These are phyloP conservation scores for Heterobasidion irregulare DNA, from an alignment of 1,284 basidiomycete species.

Conservation along the genomic window DNA sequence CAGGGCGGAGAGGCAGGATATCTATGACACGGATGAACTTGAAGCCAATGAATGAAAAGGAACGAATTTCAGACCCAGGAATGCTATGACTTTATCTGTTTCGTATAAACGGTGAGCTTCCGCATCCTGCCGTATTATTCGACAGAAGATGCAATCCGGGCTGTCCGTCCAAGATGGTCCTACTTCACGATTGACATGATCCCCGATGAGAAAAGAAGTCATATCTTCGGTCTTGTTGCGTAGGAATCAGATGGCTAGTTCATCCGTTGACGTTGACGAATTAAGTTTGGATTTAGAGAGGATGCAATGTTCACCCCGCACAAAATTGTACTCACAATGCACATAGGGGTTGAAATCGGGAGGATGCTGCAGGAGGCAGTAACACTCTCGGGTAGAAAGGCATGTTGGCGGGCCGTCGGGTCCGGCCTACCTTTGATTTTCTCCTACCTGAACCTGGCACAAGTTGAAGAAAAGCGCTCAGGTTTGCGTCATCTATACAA, in stretches of 20 bases:
- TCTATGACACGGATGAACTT: conserved; percentile 28
- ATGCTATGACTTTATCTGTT: conserved; percentile 57
- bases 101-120: conserved; percentile 50
- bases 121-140: conserved; percentile 42
- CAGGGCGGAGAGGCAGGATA: conserved; percentile 60
- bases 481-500: not conserved
- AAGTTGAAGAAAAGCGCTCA: no score
- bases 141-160: conserved; percentile 52
- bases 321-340: no score
- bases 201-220: conserved; percentile 67
- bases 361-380: no score
- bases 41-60: conserved; percentile 2
- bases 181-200: conserved; percentile 40
- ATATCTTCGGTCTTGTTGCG: conserved; percentile 22
- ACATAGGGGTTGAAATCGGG: no score
- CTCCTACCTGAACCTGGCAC: no score
- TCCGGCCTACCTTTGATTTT: no score
- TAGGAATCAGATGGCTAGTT: no score
- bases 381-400: no score
- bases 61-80: conserved; percentile 40
- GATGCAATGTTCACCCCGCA: no score
- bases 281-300: no score
- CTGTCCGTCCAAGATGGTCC: conserved; percentile 37
- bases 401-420: no score
- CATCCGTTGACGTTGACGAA: no score